Percentiles rank a stretch among this genome's conserved stretches.
Evolutionary conservation across 2,329 filamentous ascomycete species (phyloP).

Genomic region (Fusarium armeniacum): DNA sequence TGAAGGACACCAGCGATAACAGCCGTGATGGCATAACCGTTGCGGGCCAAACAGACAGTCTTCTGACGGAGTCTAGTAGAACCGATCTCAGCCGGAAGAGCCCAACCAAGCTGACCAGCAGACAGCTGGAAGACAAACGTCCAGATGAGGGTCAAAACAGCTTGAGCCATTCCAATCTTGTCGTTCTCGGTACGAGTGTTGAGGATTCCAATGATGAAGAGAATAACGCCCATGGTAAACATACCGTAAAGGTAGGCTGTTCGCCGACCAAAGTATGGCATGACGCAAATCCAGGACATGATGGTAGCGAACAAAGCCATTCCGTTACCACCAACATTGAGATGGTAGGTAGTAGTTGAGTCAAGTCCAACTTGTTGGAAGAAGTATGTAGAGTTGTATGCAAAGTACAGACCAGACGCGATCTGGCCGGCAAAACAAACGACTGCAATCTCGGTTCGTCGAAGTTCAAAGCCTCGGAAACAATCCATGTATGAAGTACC

Average conservation of each 20-base stretch:
- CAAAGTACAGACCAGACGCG: slow-evolving; percentile 55
- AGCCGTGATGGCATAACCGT: slow-evolving; percentile 43
- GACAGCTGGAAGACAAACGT: slow-evolving; percentile 56
- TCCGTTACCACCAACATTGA: slow-evolving; percentile 57
- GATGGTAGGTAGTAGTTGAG: slow-evolving; percentile 51
- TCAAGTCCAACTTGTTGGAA: slow-evolving; percentile 57
- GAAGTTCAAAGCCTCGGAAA: slow-evolving; percentile 59
- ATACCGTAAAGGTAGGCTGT: slow-evolving; percentile 62
- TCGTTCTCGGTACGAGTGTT: slow-evolving; percentile 52
- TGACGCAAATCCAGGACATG: slow-evolving; percentile 59
- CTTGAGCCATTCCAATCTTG: slow-evolving; percentile 53
- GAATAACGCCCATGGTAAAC: slow-evolving; percentile 55
- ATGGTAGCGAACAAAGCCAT: slow-evolving; percentile 61
- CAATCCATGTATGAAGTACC: slow-evolving; percentile 60
- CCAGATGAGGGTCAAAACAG: slow-evolving; percentile 54
- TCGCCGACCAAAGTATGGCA: slow-evolving; percentile 60
- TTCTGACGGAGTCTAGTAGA: slow-evolving; percentile 53
- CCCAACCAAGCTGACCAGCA: slow-evolving; percentile 56
- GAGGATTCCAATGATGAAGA: slow-evolving; percentile 60
- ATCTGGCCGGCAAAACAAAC: slow-evolving; percentile 56
- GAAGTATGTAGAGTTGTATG: slow-evolving; percentile 60
- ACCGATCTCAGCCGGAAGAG: slow-evolving; percentile 53
- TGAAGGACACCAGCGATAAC: slow-evolving; percentile 49
- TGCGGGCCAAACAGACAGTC: slow-evolving; percentile 53
- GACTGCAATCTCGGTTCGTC: slow-evolving; percentile 56